Conservation (phyloP, 345 rosid genomes). For the Populus nigra region DNA sequence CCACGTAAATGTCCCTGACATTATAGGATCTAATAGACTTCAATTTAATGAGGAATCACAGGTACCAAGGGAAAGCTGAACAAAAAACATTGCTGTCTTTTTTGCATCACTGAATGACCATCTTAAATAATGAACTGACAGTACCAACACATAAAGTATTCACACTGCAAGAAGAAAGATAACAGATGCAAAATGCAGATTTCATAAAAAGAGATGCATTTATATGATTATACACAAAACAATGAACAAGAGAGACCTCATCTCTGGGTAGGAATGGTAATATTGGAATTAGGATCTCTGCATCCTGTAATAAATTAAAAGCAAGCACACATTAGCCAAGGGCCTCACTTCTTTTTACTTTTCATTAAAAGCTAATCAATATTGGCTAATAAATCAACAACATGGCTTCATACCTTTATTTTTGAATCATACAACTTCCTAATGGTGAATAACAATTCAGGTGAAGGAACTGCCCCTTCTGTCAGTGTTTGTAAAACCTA, state of each 20-base stretch:
- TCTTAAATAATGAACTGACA: not conserved
- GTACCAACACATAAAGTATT: not conserved
- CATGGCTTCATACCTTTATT: slow-evolving; percentile 57
- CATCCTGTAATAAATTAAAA: slow-evolving; percentile 63
- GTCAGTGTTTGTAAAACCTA: slow-evolving; percentile 91
- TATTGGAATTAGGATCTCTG: slow-evolving; percentile 78
- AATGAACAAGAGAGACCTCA: slow-evolving; percentile 47
- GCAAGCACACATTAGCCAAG: slow-evolving; percentile 27
- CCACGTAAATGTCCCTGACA: not conserved
- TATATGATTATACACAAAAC: not conserved
- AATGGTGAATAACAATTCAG: slow-evolving; percentile 67
- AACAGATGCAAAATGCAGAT: not conserved
- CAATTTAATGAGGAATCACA: not conserved
- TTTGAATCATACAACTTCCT: slow-evolving; percentile 81
- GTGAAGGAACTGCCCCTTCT: slow-evolving; percentile 72
- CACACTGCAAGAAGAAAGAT: not conserved
- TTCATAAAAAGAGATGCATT: not conserved
- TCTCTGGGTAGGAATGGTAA: slow-evolving; percentile 82
- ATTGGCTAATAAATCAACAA: slow-evolving; percentile 1
- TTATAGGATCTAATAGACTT: not conserved
- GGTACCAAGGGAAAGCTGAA: not conserved
- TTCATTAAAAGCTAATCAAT: not conserved
- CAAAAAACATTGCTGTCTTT: not conserved
- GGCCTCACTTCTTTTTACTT: slow-evolving; percentile 11
- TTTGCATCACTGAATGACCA: not conserved